phyloP scores from a whole-genome alignment of 495 filamentous ascomycete genomes.

The Aspergillus nanangensis region DNA sequence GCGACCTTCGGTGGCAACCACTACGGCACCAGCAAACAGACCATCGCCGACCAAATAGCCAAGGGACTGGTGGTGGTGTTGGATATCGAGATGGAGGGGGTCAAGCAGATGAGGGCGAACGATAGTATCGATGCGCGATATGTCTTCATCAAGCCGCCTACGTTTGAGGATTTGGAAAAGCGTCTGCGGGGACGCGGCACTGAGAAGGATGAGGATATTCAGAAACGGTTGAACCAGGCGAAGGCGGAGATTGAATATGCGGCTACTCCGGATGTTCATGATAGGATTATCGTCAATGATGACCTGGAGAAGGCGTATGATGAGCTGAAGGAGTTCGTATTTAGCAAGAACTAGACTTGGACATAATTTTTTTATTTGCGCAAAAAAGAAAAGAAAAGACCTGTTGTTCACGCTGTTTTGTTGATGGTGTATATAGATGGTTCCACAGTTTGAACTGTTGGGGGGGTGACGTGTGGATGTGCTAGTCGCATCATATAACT shows the following conservation, averaged over 20 bases:
- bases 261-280: conserved; percentile 68
- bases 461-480: too few relatives aligned
- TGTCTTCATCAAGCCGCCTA: conserved; percentile 80
- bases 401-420: too few relatives aligned
- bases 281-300: conserved; percentile 85
- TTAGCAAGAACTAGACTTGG: too few relatives aligned
- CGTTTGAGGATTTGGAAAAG: conserved; percentile 66
- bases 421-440: too few relatives aligned
- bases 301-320: conserved; percentile 78
- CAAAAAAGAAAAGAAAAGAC: too few relatives aligned
- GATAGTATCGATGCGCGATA: conserved; percentile 75
- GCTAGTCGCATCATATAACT: too few relatives aligned
- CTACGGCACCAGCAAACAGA: conserved; percentile 79
- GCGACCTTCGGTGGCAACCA: conserved; percentile 82
- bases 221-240: conserved; percentile 68
- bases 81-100: conserved; percentile 97
- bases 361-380: too few relatives aligned
- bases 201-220: conserved; percentile 61
- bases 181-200: conserved; percentile 79
- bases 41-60: conserved; percentile 68
- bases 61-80: conserved; percentile 45
- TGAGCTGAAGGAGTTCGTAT: conserved; percentile 60
- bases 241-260: conserved; percentile 78
- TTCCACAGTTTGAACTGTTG: too few relatives aligned
- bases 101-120: conserved; percentile 86